Evolutionary conservation across 352 stramenopile genomes (phyloP), one percentile per base, ranked within the genome.

Genomic region (Globisporangium abappressorium): DNA sequence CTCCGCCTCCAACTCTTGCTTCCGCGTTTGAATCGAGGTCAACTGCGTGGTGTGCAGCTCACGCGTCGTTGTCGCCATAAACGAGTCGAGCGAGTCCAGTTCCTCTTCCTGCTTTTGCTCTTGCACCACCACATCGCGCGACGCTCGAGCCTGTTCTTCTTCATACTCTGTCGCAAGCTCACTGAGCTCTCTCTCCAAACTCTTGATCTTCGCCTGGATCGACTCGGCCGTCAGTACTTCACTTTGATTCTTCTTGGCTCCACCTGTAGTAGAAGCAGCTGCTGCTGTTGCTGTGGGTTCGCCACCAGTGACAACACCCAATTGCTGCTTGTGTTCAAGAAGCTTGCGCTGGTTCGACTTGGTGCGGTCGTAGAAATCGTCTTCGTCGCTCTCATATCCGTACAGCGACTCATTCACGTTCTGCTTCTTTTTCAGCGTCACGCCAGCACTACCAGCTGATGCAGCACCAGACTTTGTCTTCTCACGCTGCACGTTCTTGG

Each of bases 341-440:
- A 78, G 72, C 53, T 87, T 87, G 49, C 76, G 67, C 46, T 89
- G 70, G 57, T 89, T 90, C 3, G 83, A 73, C 53, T 76, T 81
- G 1, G 84, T 93, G 49, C 84, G 82, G 69, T 93, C 84, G 62
- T 92, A 93, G 47, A 92, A 92, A 33, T 93, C 83, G 57, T 93
- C 85, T 65, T 93, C 84, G 64, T 93, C 84, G 60, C 82, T 91
- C 56, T 73, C 80, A 63, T 91, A 85, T 26, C 58, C 77, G 34
- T 90, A 85, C 60, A 79, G 22, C 30, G 72, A 68, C 15, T 82
- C 76, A 20, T 75, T 75, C 20, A 64, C 60, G 57, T 75, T 79
- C 4, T 68, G 34, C 20, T 72, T 81, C 30, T 57, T 64, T 9
- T 36, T 47, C 41, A 47, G 51, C 22, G 60, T 20, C 63, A 24